phyloP scores from a whole-genome alignment of 352 stramenopile genomes.

The Peronospora belbahrii region DNA sequence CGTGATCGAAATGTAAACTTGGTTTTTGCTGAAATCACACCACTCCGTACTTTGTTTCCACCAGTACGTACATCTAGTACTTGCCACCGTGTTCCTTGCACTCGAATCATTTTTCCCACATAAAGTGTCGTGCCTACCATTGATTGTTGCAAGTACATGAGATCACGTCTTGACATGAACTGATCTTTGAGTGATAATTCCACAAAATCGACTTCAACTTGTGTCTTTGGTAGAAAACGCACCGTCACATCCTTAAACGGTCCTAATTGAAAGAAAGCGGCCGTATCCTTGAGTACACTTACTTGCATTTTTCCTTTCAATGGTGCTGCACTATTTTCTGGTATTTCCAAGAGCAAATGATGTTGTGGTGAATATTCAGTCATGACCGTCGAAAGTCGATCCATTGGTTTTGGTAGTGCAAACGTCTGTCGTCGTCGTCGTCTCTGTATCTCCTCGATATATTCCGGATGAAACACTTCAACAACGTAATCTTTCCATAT shows the following conservation, averaged over 20 bases:
- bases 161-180: constrained; percentile 88
- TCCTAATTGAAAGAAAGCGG: constrained; percentile 58
- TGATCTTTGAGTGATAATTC: constrained; percentile 88
- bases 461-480: constrained; percentile 65
- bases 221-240: constrained; percentile 67
- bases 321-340: constrained; percentile 49
- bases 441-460: constrained; percentile 6
- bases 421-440: constrained; percentile 13
- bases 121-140: constrained; percentile 65
- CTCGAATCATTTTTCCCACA: constrained; percentile 67
- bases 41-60: constrained; percentile 80
- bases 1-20: constrained; percentile 95
- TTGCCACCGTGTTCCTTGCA: constrained; percentile 71
- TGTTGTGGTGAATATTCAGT: constrained; percentile 36
- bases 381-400: no score
- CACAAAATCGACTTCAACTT: constrained; percentile 82
- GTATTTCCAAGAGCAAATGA: constrained; percentile 75
- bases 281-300: constrained; percentile 78
- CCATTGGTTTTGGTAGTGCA: no score
- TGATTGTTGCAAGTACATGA: constrained; percentile 80
- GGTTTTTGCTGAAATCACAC: constrained; percentile 91
- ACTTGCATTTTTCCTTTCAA: constrained; percentile 75
- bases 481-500: constrained; percentile 69
- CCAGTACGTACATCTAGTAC: constrained; percentile 88
- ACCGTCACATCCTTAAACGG: constrained; percentile 78